Conservation (phyloP, 257 asterid species). For the Phtheirospermum japonicum region DNA sequence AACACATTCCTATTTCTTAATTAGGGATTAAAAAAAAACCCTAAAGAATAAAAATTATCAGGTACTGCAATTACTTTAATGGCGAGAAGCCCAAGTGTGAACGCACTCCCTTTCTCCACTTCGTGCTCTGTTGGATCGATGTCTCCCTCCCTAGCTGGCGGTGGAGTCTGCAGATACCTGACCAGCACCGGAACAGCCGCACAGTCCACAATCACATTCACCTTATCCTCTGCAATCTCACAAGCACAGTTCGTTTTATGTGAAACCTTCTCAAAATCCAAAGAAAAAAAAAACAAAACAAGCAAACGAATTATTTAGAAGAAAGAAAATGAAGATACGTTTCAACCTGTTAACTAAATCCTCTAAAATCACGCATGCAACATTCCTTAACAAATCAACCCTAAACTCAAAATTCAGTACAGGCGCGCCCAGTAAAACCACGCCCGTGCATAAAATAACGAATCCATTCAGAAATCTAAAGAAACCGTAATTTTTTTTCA, state of each 20-base stretch:
- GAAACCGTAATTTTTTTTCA: not conserved
- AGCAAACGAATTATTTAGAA: not conserved
- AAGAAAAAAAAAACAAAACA: not conserved
- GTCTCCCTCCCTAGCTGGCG: constrained; percentile 39
- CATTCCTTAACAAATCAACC: constrained; percentile 14
- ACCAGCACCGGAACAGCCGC: constrained; percentile 67
- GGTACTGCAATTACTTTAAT: constrained; percentile 46
- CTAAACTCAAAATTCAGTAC: constrained; percentile 10
- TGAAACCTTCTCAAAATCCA: constrained; percentile 10
- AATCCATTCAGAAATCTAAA: not conserved
- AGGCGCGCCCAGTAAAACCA: not conserved
- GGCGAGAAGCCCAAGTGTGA: constrained; percentile 79
- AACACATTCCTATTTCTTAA: not conserved
- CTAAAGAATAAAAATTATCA: not conserved
- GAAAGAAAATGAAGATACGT: not conserved
- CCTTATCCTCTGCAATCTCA: constrained; percentile 59
- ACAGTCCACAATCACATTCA: constrained; percentile 69
- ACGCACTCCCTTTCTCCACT: constrained; percentile 85
- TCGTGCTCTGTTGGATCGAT: constrained; percentile 50
- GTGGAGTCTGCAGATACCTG: constrained; percentile 63
- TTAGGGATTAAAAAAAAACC: not conserved
- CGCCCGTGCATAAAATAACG: not conserved
- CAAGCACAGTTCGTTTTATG: not conserved
- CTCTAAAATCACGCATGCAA: not conserved
- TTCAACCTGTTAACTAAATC: not conserved